Evolutionary conservation across 1,284 basidiomycete genomes (phyloP).

Genomic region (Athelia psychrophila): DNA sequence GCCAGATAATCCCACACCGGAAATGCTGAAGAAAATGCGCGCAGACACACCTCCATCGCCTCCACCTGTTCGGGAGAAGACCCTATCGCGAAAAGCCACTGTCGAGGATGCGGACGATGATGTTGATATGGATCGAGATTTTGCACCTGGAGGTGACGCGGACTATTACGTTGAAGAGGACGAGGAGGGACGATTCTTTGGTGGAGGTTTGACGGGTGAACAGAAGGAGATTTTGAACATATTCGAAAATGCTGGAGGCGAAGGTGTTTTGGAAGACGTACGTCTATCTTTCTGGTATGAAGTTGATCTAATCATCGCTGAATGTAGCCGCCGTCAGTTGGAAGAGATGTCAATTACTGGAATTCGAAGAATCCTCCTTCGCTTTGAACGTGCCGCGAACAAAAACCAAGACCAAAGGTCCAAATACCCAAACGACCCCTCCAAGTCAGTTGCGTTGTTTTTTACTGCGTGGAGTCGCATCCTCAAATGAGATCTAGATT

Average conservation of each 20-base stretch:
- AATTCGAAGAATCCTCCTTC: conserved; percentile 73
- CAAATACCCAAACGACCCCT: conserved; percentile 87
- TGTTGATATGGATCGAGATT: conserved; percentile 44
- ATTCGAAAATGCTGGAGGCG: conserved; percentile 71
- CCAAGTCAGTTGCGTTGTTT: conserved; percentile 58
- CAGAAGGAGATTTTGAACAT: conserved; percentile 92
- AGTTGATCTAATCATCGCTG: conserved; percentile 24
- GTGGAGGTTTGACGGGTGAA: conserved; percentile 85
- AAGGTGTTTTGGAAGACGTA: conserved; percentile 68
- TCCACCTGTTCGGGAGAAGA: conserved; percentile 15
- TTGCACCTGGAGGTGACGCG: conserved; percentile 81
- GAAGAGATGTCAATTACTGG: conserved; percentile 67
- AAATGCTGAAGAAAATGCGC: conserved; percentile 77
- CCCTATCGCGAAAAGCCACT: conserved; percentile 39
- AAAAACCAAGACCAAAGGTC: conserved; percentile 96
- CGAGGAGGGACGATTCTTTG: conserved; percentile 90
- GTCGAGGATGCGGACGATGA: conserved; percentile 59
- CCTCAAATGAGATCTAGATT: conserved; percentile 58
- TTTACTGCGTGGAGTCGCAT: background rate
- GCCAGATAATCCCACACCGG: conserved; percentile 78
- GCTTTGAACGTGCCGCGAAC: conserved; percentile 85
- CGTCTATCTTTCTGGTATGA: conserved; percentile 26
- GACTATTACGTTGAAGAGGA: conserved; percentile 91
- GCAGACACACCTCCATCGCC: conserved; percentile 38
- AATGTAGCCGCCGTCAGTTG: conserved; percentile 36